Evolutionary conservation across 2,329 filamentous ascomycete species (phyloP).

Genomic region (Diplodia intermedia): DNA sequence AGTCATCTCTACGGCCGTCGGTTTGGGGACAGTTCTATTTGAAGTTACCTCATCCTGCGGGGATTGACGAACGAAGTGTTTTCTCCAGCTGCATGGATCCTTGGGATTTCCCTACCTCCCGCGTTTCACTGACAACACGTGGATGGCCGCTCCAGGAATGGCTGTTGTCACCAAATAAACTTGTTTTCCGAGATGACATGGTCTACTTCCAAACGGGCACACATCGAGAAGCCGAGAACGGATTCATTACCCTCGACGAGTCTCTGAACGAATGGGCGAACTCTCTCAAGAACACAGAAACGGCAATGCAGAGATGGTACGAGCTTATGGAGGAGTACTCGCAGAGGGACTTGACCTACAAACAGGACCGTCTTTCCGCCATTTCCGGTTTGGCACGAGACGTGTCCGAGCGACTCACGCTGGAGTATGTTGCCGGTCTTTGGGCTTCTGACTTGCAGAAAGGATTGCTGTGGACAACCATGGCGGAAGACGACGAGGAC

Average conservation of each 20-base stretch:
- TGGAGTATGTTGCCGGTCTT: background rate
- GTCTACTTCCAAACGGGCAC: background rate
- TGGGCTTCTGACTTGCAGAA: background rate
- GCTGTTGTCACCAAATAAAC: background rate
- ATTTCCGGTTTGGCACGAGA: background rate
- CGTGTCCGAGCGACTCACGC: background rate
- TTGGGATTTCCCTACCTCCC: background rate
- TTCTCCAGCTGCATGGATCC: background rate
- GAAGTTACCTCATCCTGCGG: background rate
- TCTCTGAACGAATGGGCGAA: background rate
- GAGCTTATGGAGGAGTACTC: conserved; percentile 1
- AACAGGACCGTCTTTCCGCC: background rate
- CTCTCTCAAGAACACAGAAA: background rate
- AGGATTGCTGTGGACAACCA: background rate
- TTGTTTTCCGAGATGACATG: background rate
- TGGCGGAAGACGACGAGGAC: background rate
- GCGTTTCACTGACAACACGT: background rate
- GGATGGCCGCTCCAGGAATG: background rate
- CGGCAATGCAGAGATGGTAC: conserved; percentile 2
- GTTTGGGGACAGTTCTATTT: background rate
- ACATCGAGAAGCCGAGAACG: background rate
- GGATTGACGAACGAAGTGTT: background rate
- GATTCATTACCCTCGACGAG: background rate
- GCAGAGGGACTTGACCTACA: background rate
- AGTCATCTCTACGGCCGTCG: background rate